phyloP scores from a whole-genome alignment of 1,284 basidiomycete species.

The Hypsizygus ulmarius region DNA sequence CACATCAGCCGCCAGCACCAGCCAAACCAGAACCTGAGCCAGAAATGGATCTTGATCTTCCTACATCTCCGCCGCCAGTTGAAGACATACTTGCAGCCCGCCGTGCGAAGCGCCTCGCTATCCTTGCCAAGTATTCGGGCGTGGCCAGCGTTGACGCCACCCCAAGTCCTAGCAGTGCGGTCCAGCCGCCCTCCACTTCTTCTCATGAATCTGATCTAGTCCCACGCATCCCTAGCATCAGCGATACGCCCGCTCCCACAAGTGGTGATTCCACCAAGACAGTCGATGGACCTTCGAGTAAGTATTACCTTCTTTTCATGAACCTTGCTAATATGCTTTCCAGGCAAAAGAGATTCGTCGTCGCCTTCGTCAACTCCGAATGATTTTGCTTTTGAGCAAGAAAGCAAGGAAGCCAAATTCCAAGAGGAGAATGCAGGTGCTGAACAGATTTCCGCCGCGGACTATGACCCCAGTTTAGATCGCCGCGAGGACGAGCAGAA shows the following conservation, averaged over 20 bases:
- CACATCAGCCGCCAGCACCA: constrained; percentile 24
- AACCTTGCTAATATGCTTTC: neutral
- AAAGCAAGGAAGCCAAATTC: constrained; percentile 41
- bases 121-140: constrained; percentile 78
- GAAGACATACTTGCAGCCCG: constrained; percentile 77
- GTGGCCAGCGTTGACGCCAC: constrained; percentile 46
- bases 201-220: constrained; percentile 58
- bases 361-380: constrained; percentile 55
- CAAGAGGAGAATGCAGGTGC: constrained; percentile 45
- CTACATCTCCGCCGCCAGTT: constrained; percentile 56
- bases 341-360: constrained; percentile 49
- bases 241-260: constrained; percentile 31
- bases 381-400: constrained; percentile 61
- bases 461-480: constrained; percentile 89
- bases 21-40: constrained; percentile 20
- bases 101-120: constrained; percentile 79
- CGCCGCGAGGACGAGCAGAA: constrained; percentile 77
- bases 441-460: constrained; percentile 83
- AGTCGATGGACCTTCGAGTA: constrained; percentile 28
- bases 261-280: constrained; percentile 7
- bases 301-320: constrained; percentile 11
- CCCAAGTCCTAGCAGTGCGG: constrained; percentile 67
- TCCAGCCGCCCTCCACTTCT: constrained; percentile 60
- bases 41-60: constrained; percentile 60
- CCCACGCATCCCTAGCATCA: constrained; percentile 51